These are phyloP conservation scores for Lactarius tabidus DNA, from an alignment of 768 basidiomycete genomes.

Conservation along the genomic window DNA sequence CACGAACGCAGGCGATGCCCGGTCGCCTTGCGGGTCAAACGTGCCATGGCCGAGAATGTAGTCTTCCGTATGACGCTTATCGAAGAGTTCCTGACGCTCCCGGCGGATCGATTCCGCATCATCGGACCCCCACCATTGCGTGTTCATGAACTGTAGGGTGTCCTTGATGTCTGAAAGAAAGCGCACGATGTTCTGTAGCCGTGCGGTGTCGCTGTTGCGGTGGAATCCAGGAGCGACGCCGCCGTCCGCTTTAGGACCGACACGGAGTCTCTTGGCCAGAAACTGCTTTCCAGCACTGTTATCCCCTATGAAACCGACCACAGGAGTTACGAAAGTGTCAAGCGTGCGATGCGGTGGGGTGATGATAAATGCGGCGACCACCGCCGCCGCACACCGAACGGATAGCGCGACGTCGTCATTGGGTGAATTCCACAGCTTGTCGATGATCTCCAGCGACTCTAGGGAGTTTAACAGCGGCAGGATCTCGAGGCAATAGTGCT, in stretches of 20 bases:
- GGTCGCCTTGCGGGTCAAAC: too few relatives aligned
- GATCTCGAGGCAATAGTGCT: neutral
- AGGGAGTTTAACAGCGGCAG: neutral
- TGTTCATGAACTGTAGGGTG: too few relatives aligned
- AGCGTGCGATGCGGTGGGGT: neutral
- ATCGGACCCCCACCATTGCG: too few relatives aligned
- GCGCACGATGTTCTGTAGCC: neutral
- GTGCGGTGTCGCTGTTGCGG: neutral
- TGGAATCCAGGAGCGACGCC: neutral
- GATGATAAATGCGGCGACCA: neutral
- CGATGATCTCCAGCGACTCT: neutral
- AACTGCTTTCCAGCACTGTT: neutral
- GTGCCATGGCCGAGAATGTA: too few relatives aligned
- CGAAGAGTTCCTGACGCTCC: too few relatives aligned
- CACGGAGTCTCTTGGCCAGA: neutral
- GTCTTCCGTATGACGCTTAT: too few relatives aligned
- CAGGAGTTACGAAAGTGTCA: neutral
- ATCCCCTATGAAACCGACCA: neutral
- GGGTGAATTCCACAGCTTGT: neutral
- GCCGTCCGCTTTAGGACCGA: neutral
- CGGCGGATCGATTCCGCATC: too few relatives aligned
- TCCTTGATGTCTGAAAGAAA: too few relatives aligned
- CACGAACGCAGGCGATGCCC: too few relatives aligned
- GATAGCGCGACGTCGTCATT: neutral
- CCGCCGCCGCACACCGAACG: neutral